These are phyloP conservation scores for Fusarium sororula DNA, from an alignment of 2,329 filamentous ascomycete species.

Conservation along the genomic window DNA sequence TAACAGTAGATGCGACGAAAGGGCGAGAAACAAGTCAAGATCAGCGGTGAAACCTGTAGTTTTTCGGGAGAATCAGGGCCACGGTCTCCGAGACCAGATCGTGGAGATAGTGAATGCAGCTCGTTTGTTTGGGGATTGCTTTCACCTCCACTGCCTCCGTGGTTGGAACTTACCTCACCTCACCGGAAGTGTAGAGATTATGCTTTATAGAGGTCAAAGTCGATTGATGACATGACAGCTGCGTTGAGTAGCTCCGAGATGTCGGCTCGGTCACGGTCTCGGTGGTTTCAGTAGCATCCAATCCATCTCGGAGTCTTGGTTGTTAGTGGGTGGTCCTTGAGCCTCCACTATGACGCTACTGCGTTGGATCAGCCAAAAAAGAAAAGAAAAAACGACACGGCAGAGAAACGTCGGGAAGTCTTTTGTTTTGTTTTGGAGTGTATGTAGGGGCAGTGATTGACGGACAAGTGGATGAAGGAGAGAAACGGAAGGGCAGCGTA, in stretches of 20 bases:
- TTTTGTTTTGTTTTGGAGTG: not conserved
- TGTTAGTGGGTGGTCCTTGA: slow-evolving; percentile 3
- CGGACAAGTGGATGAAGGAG: slow-evolving; percentile 9
- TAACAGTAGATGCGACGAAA: not conserved
- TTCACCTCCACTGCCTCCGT: not conserved
- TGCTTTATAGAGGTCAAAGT: not conserved
- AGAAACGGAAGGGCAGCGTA: slow-evolving; percentile 15
- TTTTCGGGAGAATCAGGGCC: slow-evolving; percentile 38
- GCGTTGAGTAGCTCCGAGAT: slow-evolving; percentile 23
- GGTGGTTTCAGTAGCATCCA: slow-evolving; percentile 24
- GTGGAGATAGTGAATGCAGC: not conserved
- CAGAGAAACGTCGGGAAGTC: slow-evolving; percentile 17
- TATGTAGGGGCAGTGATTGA: not conserved
- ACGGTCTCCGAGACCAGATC: slow-evolving; percentile 7
- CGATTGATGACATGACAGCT: slow-evolving; percentile 18
- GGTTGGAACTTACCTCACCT: not conserved
- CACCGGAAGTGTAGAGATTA: not conserved
- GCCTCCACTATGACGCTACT: slow-evolving; percentile 34
- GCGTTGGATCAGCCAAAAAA: slow-evolving; percentile 15
- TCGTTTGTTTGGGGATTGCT: not conserved
- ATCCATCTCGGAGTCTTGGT: not conserved
- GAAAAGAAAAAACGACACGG: not conserved
- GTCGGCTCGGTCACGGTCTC: slow-evolving; percentile 32
- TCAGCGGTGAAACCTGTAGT: slow-evolving; percentile 36
- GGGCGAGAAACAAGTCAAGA: not conserved